Base-by-base conservation (phyloP, 306 rosid genomes). In the Pyrus betulifolia region DNA sequence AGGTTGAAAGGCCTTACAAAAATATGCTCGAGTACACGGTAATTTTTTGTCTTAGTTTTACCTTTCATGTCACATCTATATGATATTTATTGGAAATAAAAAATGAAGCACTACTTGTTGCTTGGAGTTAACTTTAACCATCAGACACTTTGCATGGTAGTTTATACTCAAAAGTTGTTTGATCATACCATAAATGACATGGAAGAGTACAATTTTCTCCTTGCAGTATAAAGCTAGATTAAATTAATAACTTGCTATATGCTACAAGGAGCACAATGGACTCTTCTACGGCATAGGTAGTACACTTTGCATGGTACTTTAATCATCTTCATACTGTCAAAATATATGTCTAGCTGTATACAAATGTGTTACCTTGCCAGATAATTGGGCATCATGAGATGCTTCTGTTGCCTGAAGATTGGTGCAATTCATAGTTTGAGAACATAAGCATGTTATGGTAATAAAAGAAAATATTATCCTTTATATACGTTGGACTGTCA, bases 21-120 rank as follows among this genome's bases (percentile, higher is more conserved):
- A 93, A 93, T 83, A 93, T 93, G 98, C 81, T 83, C 67, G 98
- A 93, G 72, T 93, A 93, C 87, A 86, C 96, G 93, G 98, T 93
- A 90, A 85, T 57, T 69, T 55, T 64, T 60, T 58, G 55, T 18
- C 55, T 76, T 80, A 70, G 58, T 6, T 63, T 28, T 17, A 28
- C 67, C n/a, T 63, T 30, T 30, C 28, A 30, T 63, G 38, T 63
- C 42, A 30, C 12, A 28, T 63, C n/a, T 60, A 23, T 58, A 58
- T 58, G 1, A 58, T 17, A 21, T 54, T 54, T 17, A 27, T 58
- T 58, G 27, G 23, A 58, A 22, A 21, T 23, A 60, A 60, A 60
- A 11, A 12, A 25, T 27, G 66, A 17, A 60, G 13, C 14, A 58
- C 9, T 60, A 60, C 21, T 60, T 60, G 33, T 60, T 60, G 31